A percentile compares a stretch with the other conserved stretches of the same genome.
These are phyloP conservation scores for Psophocarpus tetragonolobus DNA, from an alignment of 306 rosid genomes.

Conservation along the genomic window DNA sequence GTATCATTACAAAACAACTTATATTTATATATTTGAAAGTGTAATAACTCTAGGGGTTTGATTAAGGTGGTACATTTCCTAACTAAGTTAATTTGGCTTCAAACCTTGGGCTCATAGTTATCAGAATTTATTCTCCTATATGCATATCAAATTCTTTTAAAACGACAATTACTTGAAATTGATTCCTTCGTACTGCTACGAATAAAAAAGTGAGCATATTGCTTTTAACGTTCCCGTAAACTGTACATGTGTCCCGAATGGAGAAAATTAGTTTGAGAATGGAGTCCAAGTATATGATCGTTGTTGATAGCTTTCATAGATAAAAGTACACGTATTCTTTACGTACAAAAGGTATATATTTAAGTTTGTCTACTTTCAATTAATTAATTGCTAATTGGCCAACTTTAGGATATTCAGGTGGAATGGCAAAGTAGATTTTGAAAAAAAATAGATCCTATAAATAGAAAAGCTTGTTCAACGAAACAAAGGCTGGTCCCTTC, in stretches of 20 bases:
- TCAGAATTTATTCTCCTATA: background rate
- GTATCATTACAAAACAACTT: background rate
- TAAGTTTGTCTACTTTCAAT: background rate
- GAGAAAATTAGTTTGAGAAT: background rate
- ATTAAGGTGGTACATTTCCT: background rate
- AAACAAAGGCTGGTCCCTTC: background rate
- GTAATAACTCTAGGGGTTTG: background rate
- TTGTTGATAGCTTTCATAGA: background rate
- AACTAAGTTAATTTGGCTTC: background rate
- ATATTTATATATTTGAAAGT: background rate
- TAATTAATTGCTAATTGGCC: background rate
- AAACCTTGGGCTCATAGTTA: background rate
- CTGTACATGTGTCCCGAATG: background rate
- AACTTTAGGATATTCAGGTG: background rate
- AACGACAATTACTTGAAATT: background rate
- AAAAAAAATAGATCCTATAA: background rate
- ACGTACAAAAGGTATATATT: background rate
- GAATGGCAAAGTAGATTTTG: background rate
- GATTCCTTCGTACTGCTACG: background rate
- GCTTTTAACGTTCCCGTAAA: background rate
- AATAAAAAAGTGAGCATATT: background rate
- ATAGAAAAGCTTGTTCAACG: background rate
- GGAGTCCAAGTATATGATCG: background rate
- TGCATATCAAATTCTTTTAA: background rate
- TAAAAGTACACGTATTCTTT: background rate